These are phyloP conservation scores for Erysiphe neolycopersici DNA, from an alignment of 2,329 filamentous ascomycete genomes.

Conservation along the genomic window DNA sequence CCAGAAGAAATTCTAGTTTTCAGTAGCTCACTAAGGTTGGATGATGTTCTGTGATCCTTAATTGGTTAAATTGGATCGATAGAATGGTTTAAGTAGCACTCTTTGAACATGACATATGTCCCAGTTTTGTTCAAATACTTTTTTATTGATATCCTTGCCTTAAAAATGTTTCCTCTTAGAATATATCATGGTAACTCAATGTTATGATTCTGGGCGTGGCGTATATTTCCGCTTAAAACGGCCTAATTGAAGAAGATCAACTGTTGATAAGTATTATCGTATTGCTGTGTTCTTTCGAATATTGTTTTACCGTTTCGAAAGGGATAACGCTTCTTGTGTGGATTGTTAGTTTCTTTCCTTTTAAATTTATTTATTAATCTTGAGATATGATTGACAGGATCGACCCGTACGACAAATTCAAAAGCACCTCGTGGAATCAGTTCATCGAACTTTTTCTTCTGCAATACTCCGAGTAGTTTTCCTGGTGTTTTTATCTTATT, in stretches of 20 bases:
- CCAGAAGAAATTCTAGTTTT: not conserved
- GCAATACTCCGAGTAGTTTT: no score
- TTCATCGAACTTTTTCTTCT: no score
- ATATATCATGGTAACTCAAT: not conserved
- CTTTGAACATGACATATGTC: not conserved
- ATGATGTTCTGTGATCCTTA: not conserved
- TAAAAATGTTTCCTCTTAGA: not conserved
- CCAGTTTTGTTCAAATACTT: not conserved
- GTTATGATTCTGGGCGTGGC: not conserved
- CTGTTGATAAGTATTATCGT: not conserved
- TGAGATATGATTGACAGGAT: no score
- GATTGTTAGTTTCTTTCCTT: no score
- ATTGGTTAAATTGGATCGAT: not conserved
- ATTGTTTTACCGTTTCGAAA: no score
- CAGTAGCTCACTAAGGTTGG: not conserved
- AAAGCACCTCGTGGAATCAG: no score
- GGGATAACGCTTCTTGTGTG: no score
- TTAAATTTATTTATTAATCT: no score
- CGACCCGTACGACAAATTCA: no score
- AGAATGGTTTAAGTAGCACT: not conserved
- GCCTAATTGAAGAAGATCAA: not conserved
- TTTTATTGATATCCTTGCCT: not conserved
- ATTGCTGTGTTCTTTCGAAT: no score
- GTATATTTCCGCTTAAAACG: not conserved
- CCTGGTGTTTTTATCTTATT: no score